Evolutionary conservation across 768 basidiomycete species (phyloP).

Genomic region (Rubroboletus satanas): DNA sequence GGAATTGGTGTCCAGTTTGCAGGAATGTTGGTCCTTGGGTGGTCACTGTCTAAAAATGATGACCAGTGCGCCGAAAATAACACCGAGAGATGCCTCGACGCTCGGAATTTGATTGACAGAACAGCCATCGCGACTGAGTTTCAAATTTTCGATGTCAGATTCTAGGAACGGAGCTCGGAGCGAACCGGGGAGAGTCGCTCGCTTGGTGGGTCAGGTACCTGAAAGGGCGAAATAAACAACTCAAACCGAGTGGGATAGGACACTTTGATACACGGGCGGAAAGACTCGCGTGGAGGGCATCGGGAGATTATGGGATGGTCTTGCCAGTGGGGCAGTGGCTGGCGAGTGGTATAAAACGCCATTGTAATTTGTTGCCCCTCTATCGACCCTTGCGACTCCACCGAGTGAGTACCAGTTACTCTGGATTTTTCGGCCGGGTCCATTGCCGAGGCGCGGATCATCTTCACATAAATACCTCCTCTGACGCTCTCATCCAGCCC

Average conservation of each 20-base stretch:
- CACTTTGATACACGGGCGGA: constrained; percentile 9
- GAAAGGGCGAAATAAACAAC: background rate
- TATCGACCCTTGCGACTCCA: background rate
- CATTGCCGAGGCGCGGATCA: constrained; percentile 27
- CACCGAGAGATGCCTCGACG: background rate
- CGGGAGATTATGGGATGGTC: constrained; percentile 34
- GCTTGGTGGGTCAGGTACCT: background rate
- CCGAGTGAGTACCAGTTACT: constrained; percentile 17
- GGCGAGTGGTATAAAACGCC: constrained; percentile 26
- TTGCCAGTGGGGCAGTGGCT: constrained; percentile 17
- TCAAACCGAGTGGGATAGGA: background rate
- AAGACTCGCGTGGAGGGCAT: constrained; percentile 17
- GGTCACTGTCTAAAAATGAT: too few species aligned
- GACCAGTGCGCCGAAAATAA: constrained; percentile 2
- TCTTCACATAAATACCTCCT: constrained; percentile 11
- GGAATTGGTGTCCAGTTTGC: too few species aligned
- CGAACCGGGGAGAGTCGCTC: constrained; percentile 11
- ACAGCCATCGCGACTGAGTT: too few species aligned
- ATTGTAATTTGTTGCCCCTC: constrained; percentile 4
- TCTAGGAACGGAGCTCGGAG: constrained; percentile 10
- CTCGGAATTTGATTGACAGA: background rate
- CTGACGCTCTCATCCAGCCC: background rate
- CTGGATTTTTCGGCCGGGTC: constrained; percentile 3
- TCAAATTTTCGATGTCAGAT: too few species aligned
- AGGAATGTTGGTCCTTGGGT: too few species aligned